Evolutionary conservation across 257 asterid species (phyloP).

Genomic region (Lycium ferocissimum): DNA sequence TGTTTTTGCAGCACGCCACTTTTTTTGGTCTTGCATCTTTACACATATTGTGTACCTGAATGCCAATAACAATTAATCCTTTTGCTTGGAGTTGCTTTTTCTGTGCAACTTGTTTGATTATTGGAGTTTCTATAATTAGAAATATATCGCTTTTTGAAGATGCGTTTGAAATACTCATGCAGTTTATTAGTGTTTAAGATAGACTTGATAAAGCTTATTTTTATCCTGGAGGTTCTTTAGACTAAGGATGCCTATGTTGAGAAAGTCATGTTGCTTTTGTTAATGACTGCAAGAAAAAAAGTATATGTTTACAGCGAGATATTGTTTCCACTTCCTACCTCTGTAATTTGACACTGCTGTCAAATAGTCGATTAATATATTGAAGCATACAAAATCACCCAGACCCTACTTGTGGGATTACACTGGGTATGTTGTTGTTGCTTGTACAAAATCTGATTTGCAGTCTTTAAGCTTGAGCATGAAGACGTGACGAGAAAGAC

Average conservation of each 20-base stretch:
- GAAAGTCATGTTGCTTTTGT: slow-evolving; percentile 19
- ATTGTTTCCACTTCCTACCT: background rate
- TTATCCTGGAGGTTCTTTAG: background rate
- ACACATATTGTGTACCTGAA: background rate
- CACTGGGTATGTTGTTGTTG: too few relatives aligned
- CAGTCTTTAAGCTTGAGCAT: background rate
- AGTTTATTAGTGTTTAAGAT: background rate
- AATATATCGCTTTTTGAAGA: background rate
- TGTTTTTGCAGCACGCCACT: background rate
- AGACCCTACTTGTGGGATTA: too few relatives aligned
- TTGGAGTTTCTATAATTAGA: background rate
- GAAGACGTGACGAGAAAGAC: slow-evolving; percentile 17
- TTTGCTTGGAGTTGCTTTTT: background rate
- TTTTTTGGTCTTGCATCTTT: background rate
- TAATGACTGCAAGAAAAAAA: background rate
- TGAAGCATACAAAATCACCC: too few relatives aligned
- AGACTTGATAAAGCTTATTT: background rate
- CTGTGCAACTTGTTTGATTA: background rate
- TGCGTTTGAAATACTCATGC: background rate
- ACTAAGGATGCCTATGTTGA: background rate
- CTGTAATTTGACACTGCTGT: slow-evolving; percentile 7
- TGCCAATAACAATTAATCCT: background rate
- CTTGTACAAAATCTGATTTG: background rate
- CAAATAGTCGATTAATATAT: background rate
- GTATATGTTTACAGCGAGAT: background rate